Base-by-base conservation (phyloP, 768 basidiomycete species). In the Kwoniella europaea region DNA sequence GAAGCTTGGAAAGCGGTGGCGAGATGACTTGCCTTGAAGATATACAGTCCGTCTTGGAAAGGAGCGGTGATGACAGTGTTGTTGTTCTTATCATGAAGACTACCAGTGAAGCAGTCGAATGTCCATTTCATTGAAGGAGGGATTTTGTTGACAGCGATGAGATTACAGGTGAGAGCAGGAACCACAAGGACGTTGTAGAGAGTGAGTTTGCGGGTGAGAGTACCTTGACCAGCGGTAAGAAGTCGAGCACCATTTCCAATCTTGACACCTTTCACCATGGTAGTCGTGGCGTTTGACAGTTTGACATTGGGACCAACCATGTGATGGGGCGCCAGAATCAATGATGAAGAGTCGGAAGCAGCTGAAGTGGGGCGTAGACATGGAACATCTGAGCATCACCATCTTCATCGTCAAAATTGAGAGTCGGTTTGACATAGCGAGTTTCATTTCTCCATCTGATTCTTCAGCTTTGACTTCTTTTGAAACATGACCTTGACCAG, bases 291-390 rank as follows among this genome's bases (percentile, higher is more conserved):
- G 42, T 66, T 66, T 2, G 27, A 29, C 20, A 66, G 20, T 41
- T 20, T 66, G 54, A 42, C 65, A 56, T 18, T 9, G 16, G 29
- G 27, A 35, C 55, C 20, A 56, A 69, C 54, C 69, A 71, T 71
- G 58, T 71, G 69, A 52, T 71, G 69, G 24, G 64, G 54, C 10
- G 69, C 69, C 46, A 4, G 69, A 71, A 46, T 71, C 64, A 24
- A 65, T 61, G 24, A 66, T 71, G 41, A 65, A 71, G 20, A 29
- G n/a, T 65, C 53, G 13, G 42, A 50, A 18, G 46, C 13, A 18
- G 46, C 4, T 4, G 18, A 13, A 56, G 6, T 27, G 13, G 68
- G 7, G 29, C 27, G 41, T 58, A 50, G 46, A 50, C 46, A 50
- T 50, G 46, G 46, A 15, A 50, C 12, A 18, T 15, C 6, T 3